Evolutionary conservation across 148 eudicot genomes (phyloP).

Genomic region (Silene uniflora): DNA sequence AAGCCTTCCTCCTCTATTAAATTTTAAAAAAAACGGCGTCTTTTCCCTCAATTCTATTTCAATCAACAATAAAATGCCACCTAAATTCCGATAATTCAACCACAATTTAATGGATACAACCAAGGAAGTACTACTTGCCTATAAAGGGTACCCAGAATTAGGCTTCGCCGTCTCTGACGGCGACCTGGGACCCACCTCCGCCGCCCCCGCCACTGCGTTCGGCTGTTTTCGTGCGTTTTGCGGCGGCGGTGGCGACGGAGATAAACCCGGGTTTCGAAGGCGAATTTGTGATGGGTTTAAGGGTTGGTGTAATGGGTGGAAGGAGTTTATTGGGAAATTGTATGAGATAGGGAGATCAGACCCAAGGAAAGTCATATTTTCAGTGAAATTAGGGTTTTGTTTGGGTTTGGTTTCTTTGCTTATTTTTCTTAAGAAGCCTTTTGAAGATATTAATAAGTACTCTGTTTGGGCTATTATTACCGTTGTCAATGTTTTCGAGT

Average conservation of each 20-base stretch:
- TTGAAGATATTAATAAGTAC: slow-evolving; percentile 31
- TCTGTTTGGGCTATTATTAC: slow-evolving; percentile 58
- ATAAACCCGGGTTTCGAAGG: slow-evolving; percentile 25
- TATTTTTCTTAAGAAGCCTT: slow-evolving; percentile 39
- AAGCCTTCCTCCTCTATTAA: background rate
- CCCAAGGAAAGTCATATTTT: slow-evolving; percentile 39
- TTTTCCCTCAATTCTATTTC: background rate
- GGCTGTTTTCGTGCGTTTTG: slow-evolving; percentile 12
- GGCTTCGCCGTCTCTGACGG: background rate
- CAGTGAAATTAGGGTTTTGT: slow-evolving; percentile 50
- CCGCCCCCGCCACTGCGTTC: background rate
- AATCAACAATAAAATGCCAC: background rate
- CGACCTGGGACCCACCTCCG: background rate
- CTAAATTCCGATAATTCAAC: background rate
- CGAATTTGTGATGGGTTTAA: slow-evolving; percentile 26
- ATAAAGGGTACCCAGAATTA: background rate
- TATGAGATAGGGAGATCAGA: slow-evolving; percentile 55
- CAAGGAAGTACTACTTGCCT: background rate
- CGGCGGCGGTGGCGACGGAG: background rate
- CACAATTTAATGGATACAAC: background rate
- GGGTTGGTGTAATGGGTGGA: slow-evolving; percentile 21
- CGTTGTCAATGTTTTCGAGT: slow-evolving; percentile 57
- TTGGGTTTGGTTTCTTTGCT: slow-evolving; percentile 45
- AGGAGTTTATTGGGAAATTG: slow-evolving; percentile 20
- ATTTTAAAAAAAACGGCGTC: background rate